Percentiles rank a stretch among this genome's conserved stretches.
These are phyloP conservation scores for Cerrena zonata DNA, from an alignment of 1,284 basidiomycete species.

Conservation along the genomic window DNA sequence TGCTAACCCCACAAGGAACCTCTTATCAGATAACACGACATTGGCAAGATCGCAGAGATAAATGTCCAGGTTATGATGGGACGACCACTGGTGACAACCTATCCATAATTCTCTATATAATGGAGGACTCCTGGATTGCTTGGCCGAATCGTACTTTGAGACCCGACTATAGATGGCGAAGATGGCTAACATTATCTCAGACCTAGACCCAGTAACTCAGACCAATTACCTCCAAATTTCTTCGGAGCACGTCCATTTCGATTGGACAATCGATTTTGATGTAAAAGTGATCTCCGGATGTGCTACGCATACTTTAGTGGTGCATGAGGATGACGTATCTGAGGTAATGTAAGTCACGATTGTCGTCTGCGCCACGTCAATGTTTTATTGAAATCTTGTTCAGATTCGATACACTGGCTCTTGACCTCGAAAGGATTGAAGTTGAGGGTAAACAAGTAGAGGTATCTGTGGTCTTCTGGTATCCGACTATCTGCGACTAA, in stretches of 20 bases:
- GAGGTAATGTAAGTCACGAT: conserved; percentile 53
- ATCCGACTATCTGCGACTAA: too few relatives aligned
- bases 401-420: conserved; percentile 78
- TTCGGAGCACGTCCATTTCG: conserved; percentile 67
- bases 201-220: conserved; percentile 75
- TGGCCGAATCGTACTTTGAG: too few relatives aligned
- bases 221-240: conserved; percentile 72
- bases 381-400: too few relatives aligned
- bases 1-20: too few relatives aligned
- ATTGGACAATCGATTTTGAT: conserved; percentile 82
- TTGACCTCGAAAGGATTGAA: conserved; percentile 58
- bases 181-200: too few relatives aligned
- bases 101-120: too few relatives aligned
- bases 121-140: too few relatives aligned
- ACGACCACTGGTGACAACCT: too few relatives aligned
- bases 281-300: conserved; percentile 65
- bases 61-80: too few relatives aligned
- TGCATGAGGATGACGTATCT: conserved; percentile 55
- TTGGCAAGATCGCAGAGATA: too few relatives aligned
- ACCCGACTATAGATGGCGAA: not conserved
- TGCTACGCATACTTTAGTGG: conserved; percentile 61
- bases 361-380: too few relatives aligned
- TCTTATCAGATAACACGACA: too few relatives aligned
- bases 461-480: conserved; percentile 35
- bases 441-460: conserved; percentile 47